A percentile compares a stretch with the other conserved stretches of the same genome.
These are phyloP conservation scores for Fusarium sacchari DNA, from an alignment of 2,329 filamentous ascomycete genomes.

Conservation along the genomic window DNA sequence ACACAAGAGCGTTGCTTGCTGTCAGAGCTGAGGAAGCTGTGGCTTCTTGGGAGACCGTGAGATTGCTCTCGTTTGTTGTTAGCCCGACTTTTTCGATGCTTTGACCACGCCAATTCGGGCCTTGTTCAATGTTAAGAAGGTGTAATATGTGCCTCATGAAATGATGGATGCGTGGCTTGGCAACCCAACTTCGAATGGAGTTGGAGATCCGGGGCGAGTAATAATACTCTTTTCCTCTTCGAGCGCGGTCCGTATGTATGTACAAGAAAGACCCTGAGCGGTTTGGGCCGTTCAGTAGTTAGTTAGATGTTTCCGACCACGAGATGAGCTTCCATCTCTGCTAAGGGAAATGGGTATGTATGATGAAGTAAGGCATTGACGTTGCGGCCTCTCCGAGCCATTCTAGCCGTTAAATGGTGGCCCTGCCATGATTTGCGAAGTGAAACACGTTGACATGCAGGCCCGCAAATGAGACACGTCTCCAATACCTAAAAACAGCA, in stretches of 20 bases:
- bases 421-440: conserved; percentile 28
- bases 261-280: conserved; percentile 5
- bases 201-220: conserved; percentile 28
- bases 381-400: conserved; percentile 28
- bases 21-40: conserved; percentile 36
- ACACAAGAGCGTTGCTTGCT: conserved; percentile 18
- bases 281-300: neutral
- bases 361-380: conserved; percentile 32
- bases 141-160: conserved; percentile 28
- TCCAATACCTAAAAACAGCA: conserved; percentile 28
- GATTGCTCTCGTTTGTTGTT: conserved; percentile 24
- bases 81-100: conserved; percentile 36
- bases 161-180: conserved; percentile 35
- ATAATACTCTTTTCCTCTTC: conserved; percentile 21
- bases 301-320: neutral
- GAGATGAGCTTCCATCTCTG: neutral
- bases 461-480: conserved; percentile 37
- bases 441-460: conserved; percentile 41
- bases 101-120: conserved; percentile 42
- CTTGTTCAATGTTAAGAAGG: conserved; percentile 30
- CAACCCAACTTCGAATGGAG: conserved; percentile 19
- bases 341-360: conserved; percentile 16
- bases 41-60: conserved; percentile 38
- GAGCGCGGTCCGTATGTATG: conserved; percentile 1
- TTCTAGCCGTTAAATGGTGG: conserved; percentile 16